These are phyloP conservation scores for Eutrema salsugineum DNA, from an alignment of 441 rosid species.

Conservation along the genomic window DNA sequence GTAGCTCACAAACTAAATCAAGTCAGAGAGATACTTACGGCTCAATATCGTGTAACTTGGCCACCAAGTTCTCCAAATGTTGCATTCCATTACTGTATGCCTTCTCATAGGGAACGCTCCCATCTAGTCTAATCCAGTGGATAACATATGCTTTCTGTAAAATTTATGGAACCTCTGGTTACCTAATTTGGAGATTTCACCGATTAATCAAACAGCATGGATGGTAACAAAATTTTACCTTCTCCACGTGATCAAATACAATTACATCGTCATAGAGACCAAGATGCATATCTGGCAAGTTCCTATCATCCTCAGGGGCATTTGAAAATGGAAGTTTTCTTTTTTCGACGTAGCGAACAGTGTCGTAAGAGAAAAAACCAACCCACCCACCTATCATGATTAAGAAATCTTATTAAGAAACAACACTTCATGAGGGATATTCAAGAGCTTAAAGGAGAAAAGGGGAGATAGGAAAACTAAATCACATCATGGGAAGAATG, in stretches of 20 bases:
- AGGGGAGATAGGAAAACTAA: neutral
- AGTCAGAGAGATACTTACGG: constrained; percentile 43
- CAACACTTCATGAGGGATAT: neutral
- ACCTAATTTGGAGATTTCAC: neutral
- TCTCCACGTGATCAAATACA: constrained; percentile 87
- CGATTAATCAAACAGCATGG: neutral
- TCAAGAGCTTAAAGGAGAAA: neutral
- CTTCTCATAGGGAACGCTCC: constrained; percentile 48
- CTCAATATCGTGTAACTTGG: constrained; percentile 58
- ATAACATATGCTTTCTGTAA: constrained; percentile 64
- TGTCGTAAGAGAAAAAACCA: constrained; percentile 91
- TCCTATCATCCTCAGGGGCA: constrained; percentile 82
- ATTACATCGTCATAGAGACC: constrained; percentile 80
- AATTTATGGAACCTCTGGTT: neutral
- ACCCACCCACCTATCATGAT: constrained; percentile 86
- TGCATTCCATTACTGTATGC: constrained; percentile 63
- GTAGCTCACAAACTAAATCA: neutral
- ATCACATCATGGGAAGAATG: neutral
- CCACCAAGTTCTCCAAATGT: constrained; percentile 52
- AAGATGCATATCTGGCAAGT: constrained; percentile 82
- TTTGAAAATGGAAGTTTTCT: constrained; percentile 66
- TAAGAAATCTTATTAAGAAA: neutral
- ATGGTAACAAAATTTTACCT: constrained; percentile 42
- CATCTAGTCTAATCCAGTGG: constrained; percentile 74
- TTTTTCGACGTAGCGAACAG: constrained; percentile 79